Percentiles rank a stretch among this genome's conserved stretches.
These are phyloP conservation scores for Piper longum DNA, from an alignment of 164 flowering plant species.

Conservation along the genomic window DNA sequence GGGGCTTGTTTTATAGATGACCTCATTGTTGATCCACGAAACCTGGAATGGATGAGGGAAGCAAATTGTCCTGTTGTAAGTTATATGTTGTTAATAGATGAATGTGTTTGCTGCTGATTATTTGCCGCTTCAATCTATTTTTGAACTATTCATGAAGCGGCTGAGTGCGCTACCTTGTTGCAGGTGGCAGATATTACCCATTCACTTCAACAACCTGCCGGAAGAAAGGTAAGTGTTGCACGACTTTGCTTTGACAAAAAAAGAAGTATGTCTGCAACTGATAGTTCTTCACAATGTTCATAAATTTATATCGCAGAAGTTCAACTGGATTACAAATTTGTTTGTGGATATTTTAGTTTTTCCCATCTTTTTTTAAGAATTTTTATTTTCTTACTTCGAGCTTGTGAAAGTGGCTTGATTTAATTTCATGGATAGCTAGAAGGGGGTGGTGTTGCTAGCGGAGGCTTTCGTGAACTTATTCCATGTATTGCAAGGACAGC, in stretches of 20 bases:
- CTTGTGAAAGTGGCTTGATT: not conserved
- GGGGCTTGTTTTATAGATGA: conserved; percentile 48
- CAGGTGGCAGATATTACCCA: conserved; percentile 98
- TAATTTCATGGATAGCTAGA: conserved; percentile 42
- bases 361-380: not conserved
- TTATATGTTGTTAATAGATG: conserved; percentile 1
- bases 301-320: not conserved
- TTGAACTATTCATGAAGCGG: not conserved
- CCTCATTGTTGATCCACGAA: conserved; percentile 94
- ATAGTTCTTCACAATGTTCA: not conserved
- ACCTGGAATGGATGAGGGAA: conserved; percentile 94
- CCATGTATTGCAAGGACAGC: conserved; percentile 97
- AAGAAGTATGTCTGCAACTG: not conserved
- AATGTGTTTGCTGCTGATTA: too few relatives aligned
- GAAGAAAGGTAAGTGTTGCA: conserved; percentile 41
- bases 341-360: conserved; percentile 1
- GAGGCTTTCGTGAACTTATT: conserved; percentile 91
- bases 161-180: conserved; percentile 1
- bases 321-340: not conserved
- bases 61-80: conserved; percentile 95
- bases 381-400: not conserved
- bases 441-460: conserved; percentile 98
- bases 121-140: not conserved
- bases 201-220: conserved; percentile 96
- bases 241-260: not conserved